A percentile compares a stretch with the other conserved stretches of the same genome.
These are phyloP conservation scores for Exophiala dermatitidis DNA, from an alignment of 2,329 filamentous ascomycete genomes.

Conservation along the genomic window DNA sequence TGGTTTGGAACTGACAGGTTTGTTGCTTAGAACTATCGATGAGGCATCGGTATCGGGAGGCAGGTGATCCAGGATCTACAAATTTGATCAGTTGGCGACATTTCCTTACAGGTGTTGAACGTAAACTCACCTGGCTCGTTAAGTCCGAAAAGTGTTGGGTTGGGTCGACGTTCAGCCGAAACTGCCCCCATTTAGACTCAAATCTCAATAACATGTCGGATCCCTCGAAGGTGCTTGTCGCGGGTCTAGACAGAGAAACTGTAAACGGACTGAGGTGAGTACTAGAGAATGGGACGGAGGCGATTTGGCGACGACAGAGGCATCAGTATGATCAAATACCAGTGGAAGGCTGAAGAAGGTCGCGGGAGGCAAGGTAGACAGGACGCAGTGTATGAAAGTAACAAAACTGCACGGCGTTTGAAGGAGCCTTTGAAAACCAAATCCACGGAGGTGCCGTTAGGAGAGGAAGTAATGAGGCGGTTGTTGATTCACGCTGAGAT, in stretches of 20 bases:
- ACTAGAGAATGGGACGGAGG: not conserved
- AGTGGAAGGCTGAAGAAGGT: not conserved
- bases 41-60: slow-evolving; percentile 49
- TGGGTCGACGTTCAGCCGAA: slow-evolving; percentile 71
- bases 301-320: not conserved
- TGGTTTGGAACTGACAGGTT: slow-evolving; percentile 46
- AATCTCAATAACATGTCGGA: slow-evolving; percentile 70
- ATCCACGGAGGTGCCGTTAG: too few relatives aligned
- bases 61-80: slow-evolving; percentile 52
- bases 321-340: not conserved
- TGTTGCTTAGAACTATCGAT: slow-evolving; percentile 54
- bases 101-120: not conserved
- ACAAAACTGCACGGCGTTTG: not conserved
- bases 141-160: slow-evolving; percentile 62
- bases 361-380: not conserved
- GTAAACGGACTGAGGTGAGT: not conserved
- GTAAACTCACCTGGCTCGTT: slow-evolving; percentile 38
- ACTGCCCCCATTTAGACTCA: slow-evolving; percentile 86
- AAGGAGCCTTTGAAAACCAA: too few relatives aligned
- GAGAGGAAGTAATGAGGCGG: too few relatives aligned
- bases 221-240: too few relatives aligned
- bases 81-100: not conserved
- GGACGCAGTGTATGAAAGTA: not conserved
- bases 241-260: not conserved
- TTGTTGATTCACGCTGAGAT: too few relatives aligned